Conservation (phyloP, 768 basidiomycete species). For the Tricholoma sp. region DNA sequence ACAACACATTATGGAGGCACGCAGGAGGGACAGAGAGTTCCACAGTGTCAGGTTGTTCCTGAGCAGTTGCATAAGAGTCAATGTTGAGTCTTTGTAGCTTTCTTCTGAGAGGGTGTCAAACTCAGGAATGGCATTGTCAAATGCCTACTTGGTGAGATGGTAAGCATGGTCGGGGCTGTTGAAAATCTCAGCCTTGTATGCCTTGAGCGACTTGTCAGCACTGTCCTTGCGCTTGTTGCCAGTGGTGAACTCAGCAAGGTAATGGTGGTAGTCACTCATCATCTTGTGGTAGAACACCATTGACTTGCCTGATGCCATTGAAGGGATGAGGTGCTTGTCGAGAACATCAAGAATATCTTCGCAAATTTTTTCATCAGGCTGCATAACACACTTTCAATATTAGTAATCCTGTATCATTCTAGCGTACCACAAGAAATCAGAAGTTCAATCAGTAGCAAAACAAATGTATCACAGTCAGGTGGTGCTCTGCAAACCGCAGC, state of each 20-base stretch:
- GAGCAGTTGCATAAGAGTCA: constrained; percentile 96
- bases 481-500: background rate
- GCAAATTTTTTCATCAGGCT: too few relatives aligned
- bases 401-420: too few relatives aligned
- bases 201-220: constrained; percentile 95
- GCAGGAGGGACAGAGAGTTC: constrained; percentile 34
- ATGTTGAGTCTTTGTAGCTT: constrained; percentile 98
- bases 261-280: constrained; percentile 99
- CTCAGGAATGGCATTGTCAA: constrained; percentile 98
- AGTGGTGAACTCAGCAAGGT: constrained; percentile 97
- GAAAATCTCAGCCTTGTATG: constrained; percentile 98
- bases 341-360: constrained; percentile 97
- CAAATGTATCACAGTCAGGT: background rate
- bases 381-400: too few relatives aligned
- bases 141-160: constrained; percentile 98
- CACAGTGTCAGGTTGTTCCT: constrained; percentile 97
- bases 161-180: constrained; percentile 98
- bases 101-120: constrained; percentile 98
- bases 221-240: constrained; percentile 97
- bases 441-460: background rate
- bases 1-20: constrained; percentile 14
- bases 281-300: constrained; percentile 99
- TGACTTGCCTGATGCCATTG: constrained; percentile 92
- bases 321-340: constrained; percentile 96
- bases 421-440: too few relatives aligned